Evolutionary conservation across 176 grass and related monocot genomes (phyloP), one percentile per base, ranked within the genome.

Genomic region (Carex parvula): DNA sequence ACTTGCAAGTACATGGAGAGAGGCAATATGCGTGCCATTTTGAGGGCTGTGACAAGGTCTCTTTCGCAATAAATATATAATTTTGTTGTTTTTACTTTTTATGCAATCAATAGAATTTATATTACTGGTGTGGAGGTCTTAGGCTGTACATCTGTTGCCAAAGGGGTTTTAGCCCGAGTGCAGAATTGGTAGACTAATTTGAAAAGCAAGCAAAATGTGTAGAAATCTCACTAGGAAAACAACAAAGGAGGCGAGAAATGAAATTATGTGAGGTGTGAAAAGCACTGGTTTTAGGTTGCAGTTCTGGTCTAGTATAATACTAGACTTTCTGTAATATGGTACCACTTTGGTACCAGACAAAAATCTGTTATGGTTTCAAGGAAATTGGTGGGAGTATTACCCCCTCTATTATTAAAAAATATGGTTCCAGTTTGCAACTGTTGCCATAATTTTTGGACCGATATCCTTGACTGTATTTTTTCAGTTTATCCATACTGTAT

Each of bases 1-100:
- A 99, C 79, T 91, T 91, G 42, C 85, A 93, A 46, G 84, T 90
- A 15, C 96, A 99, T 89, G 91, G 93, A 79, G 93, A 95, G 85
- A 95, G 81, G 78, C 91, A 99, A 55, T 90, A 92, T 84, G 39
- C 92, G 53, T 99, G 96, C 48, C 96, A 93, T 73, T 95, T 87
- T 22, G 93, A 95, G 2, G 87, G 87, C 29, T 99, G 96, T 87
- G 93, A 87, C 82, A 95, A 95, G 93, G 96, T 95, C 86, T 65
- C 69, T 53, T 56, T 70, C 64, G 26, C 64, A 0, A n/a, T 18
- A 1, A 24, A 83, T 69, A n/a, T 8, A 41, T 82, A 59, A 13
- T 26, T 84, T 39, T 59, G 17, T 64, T 37, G 64, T 84, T 15
- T 15, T 73, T 42, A 41, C 16, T 26, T 14, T 14, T 73, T 73